Conservation (phyloP, 371 early-diverging fungal species). For the Mortierella sp. region DNA sequence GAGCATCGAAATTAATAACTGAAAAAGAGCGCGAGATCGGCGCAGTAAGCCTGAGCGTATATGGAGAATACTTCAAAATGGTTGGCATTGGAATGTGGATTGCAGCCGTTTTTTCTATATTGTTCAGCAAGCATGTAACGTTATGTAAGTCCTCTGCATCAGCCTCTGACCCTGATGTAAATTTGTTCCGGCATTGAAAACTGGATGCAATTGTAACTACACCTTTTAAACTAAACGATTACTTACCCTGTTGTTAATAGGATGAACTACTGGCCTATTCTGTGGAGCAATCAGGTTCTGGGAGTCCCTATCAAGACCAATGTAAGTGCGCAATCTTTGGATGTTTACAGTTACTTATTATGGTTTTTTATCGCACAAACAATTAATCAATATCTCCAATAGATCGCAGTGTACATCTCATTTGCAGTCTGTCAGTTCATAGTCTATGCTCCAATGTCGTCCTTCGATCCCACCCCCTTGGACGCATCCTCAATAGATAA, state of each 20-base stretch:
- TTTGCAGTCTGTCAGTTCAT: conserved; percentile 34
- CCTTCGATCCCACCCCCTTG: conserved; percentile 85
- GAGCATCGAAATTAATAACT: conserved; percentile 44
- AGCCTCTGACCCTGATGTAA: neutral
- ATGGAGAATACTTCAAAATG: conserved; percentile 51
- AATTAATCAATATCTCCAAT: conserved; percentile 10
- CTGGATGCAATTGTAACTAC: neutral
- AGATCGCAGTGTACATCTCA: conserved; percentile 42
- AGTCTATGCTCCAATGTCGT: conserved; percentile 78
- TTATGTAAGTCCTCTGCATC: conserved; percentile 40
- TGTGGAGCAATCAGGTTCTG: conserved; percentile 27
- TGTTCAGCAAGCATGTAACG: conserved; percentile 43
- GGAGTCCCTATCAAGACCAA: conserved; percentile 3
- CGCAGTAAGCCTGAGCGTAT: conserved; percentile 54
- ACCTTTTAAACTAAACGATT: neutral
- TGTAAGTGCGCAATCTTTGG: conserved; percentile 8
- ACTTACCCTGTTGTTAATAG: neutral
- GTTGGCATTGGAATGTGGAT: conserved; percentile 24
- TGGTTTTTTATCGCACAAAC: neutral
- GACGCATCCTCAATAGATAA: conserved; percentile 77
- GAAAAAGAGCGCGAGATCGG: conserved; percentile 59
- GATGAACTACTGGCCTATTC: conserved; percentile 38
- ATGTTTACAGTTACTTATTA: too few species aligned
- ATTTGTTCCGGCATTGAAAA: too few species aligned
- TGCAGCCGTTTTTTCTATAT: conserved; percentile 5